phyloP scores from a whole-genome alignment of 140 eudicot genomes.

The Cichorium intybus region DNA sequence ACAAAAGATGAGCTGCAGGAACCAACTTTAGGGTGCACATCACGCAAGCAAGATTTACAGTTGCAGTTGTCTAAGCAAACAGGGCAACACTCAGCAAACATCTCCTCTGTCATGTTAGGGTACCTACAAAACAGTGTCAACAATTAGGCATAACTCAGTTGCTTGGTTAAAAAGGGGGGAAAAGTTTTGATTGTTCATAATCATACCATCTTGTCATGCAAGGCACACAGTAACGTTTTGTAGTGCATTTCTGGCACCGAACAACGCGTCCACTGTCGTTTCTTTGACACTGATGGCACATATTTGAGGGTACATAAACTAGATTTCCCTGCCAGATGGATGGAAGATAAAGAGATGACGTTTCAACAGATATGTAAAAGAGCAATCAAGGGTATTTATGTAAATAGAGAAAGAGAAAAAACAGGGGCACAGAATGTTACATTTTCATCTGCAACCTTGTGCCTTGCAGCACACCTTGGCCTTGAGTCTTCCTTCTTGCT shows the following conservation, averaged over 20 bases:
- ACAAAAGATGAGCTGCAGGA: constrained; percentile 4
- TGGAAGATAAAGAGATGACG: background rate
- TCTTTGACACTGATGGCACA: constrained; percentile 54
- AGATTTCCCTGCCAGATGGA: constrained; percentile 2
- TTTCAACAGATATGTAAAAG: background rate
- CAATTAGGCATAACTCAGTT: background rate
- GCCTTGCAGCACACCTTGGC: background rate
- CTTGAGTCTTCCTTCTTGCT: background rate
- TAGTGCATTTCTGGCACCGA: constrained; percentile 30
- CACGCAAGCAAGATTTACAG: constrained; percentile 63
- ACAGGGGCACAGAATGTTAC: constrained; percentile 1
- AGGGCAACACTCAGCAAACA: constrained; percentile 60
- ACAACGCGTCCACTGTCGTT: constrained; percentile 41
- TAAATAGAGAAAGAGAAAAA: background rate
- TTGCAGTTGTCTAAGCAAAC: constrained; percentile 65
- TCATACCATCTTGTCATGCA: constrained; percentile 38
- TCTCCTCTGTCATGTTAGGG: constrained; percentile 45
- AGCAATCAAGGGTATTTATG: background rate
- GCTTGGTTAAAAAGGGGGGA: background rate
- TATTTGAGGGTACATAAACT: constrained; percentile 1
- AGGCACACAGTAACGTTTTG: constrained; percentile 37
- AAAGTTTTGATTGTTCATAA: background rate
- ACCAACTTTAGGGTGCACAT: constrained; percentile 25
- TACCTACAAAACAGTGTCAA: constrained; percentile 42
- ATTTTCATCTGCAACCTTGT: background rate